phyloP scores from a whole-genome alignment of 2,329 filamentous ascomycete genomes.

The Fusarium sterilihyphosum region DNA sequence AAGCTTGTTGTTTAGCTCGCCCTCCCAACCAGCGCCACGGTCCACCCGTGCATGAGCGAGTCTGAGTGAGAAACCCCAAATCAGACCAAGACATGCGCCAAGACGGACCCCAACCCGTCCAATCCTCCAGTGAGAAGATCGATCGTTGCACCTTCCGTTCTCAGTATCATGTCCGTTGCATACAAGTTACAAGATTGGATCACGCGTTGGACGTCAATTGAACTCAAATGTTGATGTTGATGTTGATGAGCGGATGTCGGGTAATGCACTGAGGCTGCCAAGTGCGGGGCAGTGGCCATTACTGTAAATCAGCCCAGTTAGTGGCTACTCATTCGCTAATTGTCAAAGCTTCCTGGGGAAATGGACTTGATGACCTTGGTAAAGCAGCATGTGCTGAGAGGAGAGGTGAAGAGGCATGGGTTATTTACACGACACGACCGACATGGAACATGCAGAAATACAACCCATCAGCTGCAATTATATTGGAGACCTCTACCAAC shows the following conservation, averaged over 20 bases:
- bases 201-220: slow-evolving; percentile 19
- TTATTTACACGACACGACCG: not conserved
- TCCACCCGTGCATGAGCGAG: not conserved
- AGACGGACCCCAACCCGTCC: slow-evolving; percentile 10
- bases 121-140: slow-evolving; percentile 21
- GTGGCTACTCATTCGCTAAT: not conserved
- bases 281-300: slow-evolving; percentile 26
- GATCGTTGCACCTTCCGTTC: slow-evolving; percentile 38
- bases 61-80: not conserved
- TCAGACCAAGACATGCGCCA: slow-evolving; percentile 16
- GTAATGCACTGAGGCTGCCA: slow-evolving; percentile 23
- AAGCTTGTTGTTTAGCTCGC: slow-evolving; percentile 29
- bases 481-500: not conserved
- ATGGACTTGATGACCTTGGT: not conserved
- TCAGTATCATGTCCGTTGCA: slow-evolving; percentile 26
- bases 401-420: not conserved
- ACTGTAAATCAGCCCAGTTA: not conserved
- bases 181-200: not conserved
- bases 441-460: not conserved
- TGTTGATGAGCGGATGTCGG: slow-evolving; percentile 13
- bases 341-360: not conserved
- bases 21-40: not conserved
- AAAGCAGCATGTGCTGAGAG: not conserved
- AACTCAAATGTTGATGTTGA: not conserved
- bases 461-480: not conserved